A percentile compares a stretch with the other conserved stretches of the same genome.
Conservation (phyloP, 1,139 yeast genomes). For the Blastobotrys elegans region DNA sequence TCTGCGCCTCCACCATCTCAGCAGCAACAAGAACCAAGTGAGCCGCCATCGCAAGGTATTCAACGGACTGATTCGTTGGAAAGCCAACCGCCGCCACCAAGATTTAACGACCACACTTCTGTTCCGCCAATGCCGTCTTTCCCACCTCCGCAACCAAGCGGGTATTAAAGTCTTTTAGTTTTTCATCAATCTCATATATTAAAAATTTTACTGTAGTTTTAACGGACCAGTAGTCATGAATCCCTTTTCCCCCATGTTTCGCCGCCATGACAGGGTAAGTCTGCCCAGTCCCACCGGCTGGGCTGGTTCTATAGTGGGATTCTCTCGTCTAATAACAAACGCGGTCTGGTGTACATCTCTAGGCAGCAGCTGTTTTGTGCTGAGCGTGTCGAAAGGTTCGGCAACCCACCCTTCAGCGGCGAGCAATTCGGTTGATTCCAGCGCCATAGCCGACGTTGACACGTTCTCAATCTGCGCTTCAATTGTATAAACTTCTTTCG, state of each 20-base stretch:
- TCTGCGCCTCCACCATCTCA: slow-evolving; percentile 5
- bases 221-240: slow-evolving; percentile 31
- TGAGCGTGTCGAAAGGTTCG: slow-evolving; percentile 17
- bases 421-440: slow-evolving; percentile 31
- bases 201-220: slow-evolving; percentile 6
- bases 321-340: slow-evolving; percentile 15
- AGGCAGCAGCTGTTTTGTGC: slow-evolving; percentile 16
- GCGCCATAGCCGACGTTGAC: slow-evolving; percentile 27
- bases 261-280: slow-evolving; percentile 33
- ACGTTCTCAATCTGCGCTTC: slow-evolving; percentile 37
- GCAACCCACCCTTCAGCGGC: slow-evolving; percentile 30
- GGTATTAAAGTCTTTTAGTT: not conserved
- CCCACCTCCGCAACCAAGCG: slow-evolving; percentile 2
- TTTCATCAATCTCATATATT: not conserved
- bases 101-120: slow-evolving; percentile 12
- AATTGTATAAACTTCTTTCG: slow-evolving; percentile 19
- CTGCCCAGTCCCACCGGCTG: slow-evolving; percentile 19
- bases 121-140: slow-evolving; percentile 7
- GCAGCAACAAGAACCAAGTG: slow-evolving; percentile 6
- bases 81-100: slow-evolving; percentile 10
- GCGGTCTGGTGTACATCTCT: slow-evolving; percentile 22
- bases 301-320: slow-evolving; percentile 13
- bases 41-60: slow-evolving; percentile 8
- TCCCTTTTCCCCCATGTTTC: slow-evolving; percentile 36
- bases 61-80: slow-evolving; percentile 7